Conservation (phyloP, 148 eudicot species). For the Cornus suecica region DNA sequence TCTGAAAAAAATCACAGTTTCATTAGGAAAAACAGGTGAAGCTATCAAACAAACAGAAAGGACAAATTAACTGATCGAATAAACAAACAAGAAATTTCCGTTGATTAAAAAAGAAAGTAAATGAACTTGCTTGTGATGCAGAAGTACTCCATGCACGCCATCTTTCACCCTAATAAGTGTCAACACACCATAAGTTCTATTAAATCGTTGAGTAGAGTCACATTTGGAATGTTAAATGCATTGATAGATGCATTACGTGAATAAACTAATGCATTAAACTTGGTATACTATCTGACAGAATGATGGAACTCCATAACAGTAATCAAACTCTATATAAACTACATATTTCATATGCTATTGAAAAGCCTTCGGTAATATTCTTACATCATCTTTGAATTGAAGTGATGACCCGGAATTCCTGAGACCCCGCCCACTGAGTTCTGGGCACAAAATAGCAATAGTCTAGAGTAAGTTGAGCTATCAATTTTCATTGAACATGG, state of each 20-base stretch:
- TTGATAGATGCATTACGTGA: neutral
- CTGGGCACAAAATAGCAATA: slow-evolving; percentile 29
- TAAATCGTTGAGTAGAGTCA: neutral
- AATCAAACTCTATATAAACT: neutral
- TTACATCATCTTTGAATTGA: slow-evolving; percentile 72
- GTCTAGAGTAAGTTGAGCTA: neutral
- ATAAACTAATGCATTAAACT: neutral
- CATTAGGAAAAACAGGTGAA: neutral
- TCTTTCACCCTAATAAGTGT: slow-evolving; percentile 58
- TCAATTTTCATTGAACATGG: neutral
- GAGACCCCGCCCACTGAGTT: slow-evolving; percentile 91
- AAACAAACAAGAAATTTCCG: neutral
- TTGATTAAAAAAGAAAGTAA: neutral
- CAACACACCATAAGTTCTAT: slow-evolving; percentile 8
- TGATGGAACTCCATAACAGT: neutral
- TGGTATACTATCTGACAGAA: neutral
- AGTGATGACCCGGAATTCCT: slow-evolving; percentile 75
- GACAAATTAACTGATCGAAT: neutral
- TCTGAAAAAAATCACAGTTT: slow-evolving; percentile 34
- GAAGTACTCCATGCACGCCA: slow-evolving; percentile 58
- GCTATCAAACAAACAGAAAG: neutral
- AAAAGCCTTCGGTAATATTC: slow-evolving; percentile 8
- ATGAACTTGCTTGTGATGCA: slow-evolving; percentile 77
- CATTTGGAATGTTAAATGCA: neutral
- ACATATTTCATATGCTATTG: neutral